Base-by-base conservation (phyloP, 2,329 filamentous ascomycete species). In the Chalaropsis ovoidea region DNA sequence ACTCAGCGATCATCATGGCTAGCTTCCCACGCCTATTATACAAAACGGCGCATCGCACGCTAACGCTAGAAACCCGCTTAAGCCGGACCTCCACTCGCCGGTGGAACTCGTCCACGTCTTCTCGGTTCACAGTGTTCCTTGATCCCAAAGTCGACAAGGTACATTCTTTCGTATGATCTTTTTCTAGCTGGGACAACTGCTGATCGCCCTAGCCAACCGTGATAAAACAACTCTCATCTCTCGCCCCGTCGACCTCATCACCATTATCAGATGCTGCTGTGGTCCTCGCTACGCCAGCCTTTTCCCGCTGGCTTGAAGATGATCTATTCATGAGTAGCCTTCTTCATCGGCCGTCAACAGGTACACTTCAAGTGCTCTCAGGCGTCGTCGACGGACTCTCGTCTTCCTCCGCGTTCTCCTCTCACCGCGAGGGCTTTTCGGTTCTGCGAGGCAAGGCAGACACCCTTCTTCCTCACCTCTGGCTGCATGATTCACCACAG, bases 381-480 rank as follows among this genome's bases (percentile, higher is more conserved):
- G 85, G 80, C 13, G 79, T 84, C 3, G 79, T 85, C 35, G 84
- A 86, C 71, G 77, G 79, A 8, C 72, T 87, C 41, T 73, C 77
- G 24, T 76, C 77, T 8, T 69, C 71, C 5, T 61, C 43, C 6
- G 24, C 47, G 24, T 67, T 63, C n/a, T 52, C 43, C 10, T n/a
- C 45, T 60, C 61, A 39, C 52, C 61, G 19, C 15, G 39, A 45
- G 0, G 68, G 68, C 1, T 68, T 69, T 61, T 69, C 68, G 15
- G 52, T 69, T 13, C 17, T 69, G 22, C 61, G 45, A 13, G 68
- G 68, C 42, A 42, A 47, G 6, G 49, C 27, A 3, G 62, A 63
- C 19, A 39, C 39, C 7, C 61, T 69, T n/a, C 66, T 69, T 1
- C 66, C 67, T 7, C 27, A 49, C 6, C 62, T 68, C 31, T 65